Conservation (phyloP, 257 asterid species). For the Marsdenia floribunda region DNA sequence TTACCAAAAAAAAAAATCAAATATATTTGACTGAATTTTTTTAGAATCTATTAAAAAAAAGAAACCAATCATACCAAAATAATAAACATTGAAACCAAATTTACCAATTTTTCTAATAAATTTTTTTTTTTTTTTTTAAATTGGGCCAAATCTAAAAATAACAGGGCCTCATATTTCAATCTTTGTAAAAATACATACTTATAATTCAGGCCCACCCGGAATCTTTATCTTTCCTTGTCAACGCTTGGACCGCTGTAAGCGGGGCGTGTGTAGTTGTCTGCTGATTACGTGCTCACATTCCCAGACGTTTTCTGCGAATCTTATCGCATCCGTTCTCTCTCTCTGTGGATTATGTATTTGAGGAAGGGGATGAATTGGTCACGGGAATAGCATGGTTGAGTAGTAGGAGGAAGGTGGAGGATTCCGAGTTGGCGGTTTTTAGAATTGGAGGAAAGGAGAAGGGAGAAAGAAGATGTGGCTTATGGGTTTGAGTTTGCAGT, state of each 20-base stretch:
- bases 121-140: no score
- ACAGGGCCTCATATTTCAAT: no score
- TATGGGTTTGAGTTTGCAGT: slow-evolving; percentile 68
- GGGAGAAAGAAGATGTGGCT: slow-evolving; percentile 29
- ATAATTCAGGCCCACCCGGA: no score
- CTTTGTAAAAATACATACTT: no score
- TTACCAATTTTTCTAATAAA: no score
- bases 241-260: slow-evolving; percentile 33
- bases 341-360: slow-evolving; percentile 3
- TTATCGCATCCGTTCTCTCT: slow-evolving; percentile 6
- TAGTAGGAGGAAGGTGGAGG: not conserved
- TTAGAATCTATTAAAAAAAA: no score
- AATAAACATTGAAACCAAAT: no score
- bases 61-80: no score
- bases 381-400: not conserved
- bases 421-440: not conserved
- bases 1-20: no score
- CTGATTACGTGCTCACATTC: slow-evolving; percentile 35
- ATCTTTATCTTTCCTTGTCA: not conserved
- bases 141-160: no score
- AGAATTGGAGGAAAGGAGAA: not conserved
- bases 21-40: no score
- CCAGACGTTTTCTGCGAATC: slow-evolving; percentile 37
- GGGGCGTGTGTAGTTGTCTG: slow-evolving; percentile 22
- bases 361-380: slow-evolving; percentile 1